A percentile compares a stretch with the other conserved stretches of the same genome.
These are phyloP conservation scores for Hypoxylon sp. DNA, from an alignment of 2,329 filamentous ascomycete genomes.

Conservation along the genomic window DNA sequence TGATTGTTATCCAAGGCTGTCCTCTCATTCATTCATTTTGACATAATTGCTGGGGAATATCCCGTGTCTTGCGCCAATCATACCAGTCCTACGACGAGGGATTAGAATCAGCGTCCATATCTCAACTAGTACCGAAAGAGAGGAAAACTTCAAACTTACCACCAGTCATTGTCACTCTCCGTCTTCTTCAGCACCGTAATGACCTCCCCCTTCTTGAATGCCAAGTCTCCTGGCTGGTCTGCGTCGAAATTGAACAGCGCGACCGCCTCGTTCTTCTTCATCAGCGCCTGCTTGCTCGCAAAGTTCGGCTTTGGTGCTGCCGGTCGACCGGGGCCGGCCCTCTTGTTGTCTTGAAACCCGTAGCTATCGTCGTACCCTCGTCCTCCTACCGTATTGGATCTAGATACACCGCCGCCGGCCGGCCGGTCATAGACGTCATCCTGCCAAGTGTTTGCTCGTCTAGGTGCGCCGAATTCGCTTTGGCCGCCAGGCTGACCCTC, in stretches of 20 bases:
- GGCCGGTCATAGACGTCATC: slow-evolving; percentile 77
- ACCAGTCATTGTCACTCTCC: slow-evolving; percentile 95
- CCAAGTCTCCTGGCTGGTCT: slow-evolving; percentile 89
- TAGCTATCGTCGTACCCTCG: slow-evolving; percentile 55
- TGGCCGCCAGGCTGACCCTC: slow-evolving; percentile 43
- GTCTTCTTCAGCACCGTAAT: slow-evolving; percentile 96
- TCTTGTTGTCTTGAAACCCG: slow-evolving; percentile 53
- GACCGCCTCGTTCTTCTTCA: slow-evolving; percentile 81
- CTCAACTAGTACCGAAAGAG: not conserved
- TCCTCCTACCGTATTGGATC: slow-evolving; percentile 61
- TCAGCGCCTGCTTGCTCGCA: slow-evolving; percentile 60
- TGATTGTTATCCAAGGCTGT: not conserved
- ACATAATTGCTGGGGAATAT: slow-evolving; percentile 91
- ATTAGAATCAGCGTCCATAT: slow-evolving; percentile 1
- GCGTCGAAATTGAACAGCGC: slow-evolving; percentile 94
- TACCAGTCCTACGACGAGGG: slow-evolving; percentile 73
- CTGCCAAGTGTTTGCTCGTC: slow-evolving; percentile 74
- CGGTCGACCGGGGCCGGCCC: slow-evolving; percentile 74
- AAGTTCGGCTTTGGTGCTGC: slow-evolving; percentile 92
- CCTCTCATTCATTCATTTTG: slow-evolving; percentile 61
- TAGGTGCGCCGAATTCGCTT: slow-evolving; percentile 63
- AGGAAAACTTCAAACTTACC: slow-evolving; percentile 60
- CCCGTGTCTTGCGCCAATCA: slow-evolving; percentile 82
- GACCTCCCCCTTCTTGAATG: slow-evolving; percentile 96
- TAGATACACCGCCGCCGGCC: slow-evolving; percentile 50